Conservation (phyloP, 805 yeast species). For the Starmerella floricola region DNA sequence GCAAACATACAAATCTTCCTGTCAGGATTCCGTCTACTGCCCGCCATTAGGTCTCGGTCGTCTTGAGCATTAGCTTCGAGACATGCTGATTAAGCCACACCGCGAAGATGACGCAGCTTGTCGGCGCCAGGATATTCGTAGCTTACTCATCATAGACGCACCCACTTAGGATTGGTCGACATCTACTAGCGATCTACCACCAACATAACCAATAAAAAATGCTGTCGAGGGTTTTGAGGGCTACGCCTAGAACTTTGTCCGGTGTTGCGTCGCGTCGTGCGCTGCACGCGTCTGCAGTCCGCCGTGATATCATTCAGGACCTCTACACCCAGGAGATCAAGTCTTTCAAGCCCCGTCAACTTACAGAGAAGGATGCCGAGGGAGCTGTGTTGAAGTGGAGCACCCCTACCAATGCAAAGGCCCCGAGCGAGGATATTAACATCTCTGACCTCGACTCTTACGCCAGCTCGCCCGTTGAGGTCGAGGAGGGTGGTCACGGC, state of each 20-base stretch:
- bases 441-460: constrained; percentile 39
- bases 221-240: constrained; percentile 21
- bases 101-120: too few relatives aligned
- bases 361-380: constrained; percentile 62
- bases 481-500: constrained; percentile 23
- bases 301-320: constrained; percentile 58
- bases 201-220: constrained; percentile 4
- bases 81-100: too few relatives aligned
- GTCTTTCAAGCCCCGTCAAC: constrained; percentile 73
- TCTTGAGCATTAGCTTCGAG: too few relatives aligned
- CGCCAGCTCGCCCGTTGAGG: constrained; percentile 37
- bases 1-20: too few relatives aligned
- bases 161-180: constrained; percentile 6
- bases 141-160: constrained; percentile 1
- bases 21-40: too few relatives aligned
- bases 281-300: constrained; percentile 24
- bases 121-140: background rate
- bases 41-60: too few relatives aligned
- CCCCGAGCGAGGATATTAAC: constrained; percentile 71
- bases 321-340: constrained; percentile 78
- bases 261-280: constrained; percentile 14
- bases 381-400: constrained; percentile 72
- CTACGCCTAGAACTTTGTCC: constrained; percentile 10
- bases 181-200: background rate
- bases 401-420: constrained; percentile 64